Conservation (phyloP, 2,329 filamentous ascomycete species). For the Pseudogymnoascus sp. region DNA sequence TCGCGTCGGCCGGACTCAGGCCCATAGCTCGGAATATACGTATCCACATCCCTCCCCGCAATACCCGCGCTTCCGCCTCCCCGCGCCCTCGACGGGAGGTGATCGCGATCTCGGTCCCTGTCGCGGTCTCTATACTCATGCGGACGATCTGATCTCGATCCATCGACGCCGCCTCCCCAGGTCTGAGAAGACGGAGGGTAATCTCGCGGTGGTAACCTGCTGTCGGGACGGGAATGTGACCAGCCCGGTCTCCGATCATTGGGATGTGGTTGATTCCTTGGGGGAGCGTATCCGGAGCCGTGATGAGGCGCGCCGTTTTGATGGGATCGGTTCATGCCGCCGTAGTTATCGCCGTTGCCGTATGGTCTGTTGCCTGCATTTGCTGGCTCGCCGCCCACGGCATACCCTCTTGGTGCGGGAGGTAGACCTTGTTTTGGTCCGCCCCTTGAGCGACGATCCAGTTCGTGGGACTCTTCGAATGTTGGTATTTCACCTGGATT, state of each 20-base stretch:
- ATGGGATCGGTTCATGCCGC: slow-evolving; percentile 25
- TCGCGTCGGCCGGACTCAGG: slow-evolving; percentile 29
- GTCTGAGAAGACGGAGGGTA: background rate
- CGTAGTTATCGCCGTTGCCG: slow-evolving; percentile 23
- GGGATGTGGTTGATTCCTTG: slow-evolving; percentile 18
- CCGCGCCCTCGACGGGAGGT: slow-evolving; percentile 21
- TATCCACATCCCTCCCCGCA: slow-evolving; percentile 37
- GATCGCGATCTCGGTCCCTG: slow-evolving; percentile 30
- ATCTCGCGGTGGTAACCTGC: slow-evolving; percentile 28
- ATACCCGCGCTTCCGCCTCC: slow-evolving; percentile 21
- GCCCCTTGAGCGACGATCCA: slow-evolving; percentile 88
- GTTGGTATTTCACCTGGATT: slow-evolving; percentile 79
- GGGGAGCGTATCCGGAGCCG: slow-evolving; percentile 16
- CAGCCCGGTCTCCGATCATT: slow-evolving; percentile 32
- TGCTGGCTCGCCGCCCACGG: slow-evolving; percentile 64
- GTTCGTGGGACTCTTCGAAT: slow-evolving; percentile 92
- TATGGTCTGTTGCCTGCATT: slow-evolving; percentile 22
- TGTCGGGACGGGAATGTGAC: slow-evolving; percentile 27
- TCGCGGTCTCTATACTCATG: slow-evolving; percentile 38
- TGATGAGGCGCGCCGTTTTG: slow-evolving; percentile 26
- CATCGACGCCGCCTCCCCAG: slow-evolving; percentile 19
- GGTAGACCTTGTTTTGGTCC: slow-evolving; percentile 78
- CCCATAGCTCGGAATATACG: slow-evolving; percentile 45
- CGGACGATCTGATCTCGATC: slow-evolving; percentile 30
- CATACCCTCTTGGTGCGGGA: slow-evolving; percentile 85